Evolutionary conservation across 202 grass and related monocot species (phyloP).

Genomic region (Alloteropsis angusta): DNA sequence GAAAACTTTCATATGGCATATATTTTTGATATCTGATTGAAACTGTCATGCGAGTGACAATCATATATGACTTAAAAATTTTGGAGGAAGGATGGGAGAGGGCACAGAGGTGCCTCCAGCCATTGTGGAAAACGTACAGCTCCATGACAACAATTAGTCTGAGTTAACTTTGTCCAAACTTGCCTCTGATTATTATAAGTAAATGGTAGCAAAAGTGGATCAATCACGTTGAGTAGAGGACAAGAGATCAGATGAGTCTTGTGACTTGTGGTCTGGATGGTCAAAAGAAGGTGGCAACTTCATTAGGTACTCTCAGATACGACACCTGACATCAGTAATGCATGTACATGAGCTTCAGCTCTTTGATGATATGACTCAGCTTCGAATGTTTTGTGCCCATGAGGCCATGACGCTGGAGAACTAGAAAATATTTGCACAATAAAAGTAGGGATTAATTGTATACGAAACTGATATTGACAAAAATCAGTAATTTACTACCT

Average conservation of each 20-base stretch:
- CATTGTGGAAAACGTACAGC: not conserved
- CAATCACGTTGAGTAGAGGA: conserved; percentile 21
- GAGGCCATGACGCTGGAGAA: not conserved
- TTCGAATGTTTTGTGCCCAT: not conserved
- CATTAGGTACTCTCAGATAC: conserved; percentile 23
- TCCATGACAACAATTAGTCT: not conserved
- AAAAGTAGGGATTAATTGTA: not conserved
- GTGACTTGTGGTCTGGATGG: not conserved
- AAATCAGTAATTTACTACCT: not conserved
- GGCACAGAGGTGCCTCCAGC: not conserved
- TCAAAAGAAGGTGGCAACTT: conserved; percentile 44
- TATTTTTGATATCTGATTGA: not conserved
- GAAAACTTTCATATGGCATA: not conserved
- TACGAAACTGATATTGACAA: not conserved
- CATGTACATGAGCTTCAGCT: not conserved
- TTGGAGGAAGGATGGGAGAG: not conserved
- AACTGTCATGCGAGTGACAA: not conserved
- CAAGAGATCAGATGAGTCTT: conserved; percentile 25
- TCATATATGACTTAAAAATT: not conserved
- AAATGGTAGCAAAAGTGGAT: conserved; percentile 14
- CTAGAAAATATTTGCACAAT: not conserved
- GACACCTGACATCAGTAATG: conserved; percentile 6
- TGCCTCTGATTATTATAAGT: conserved; percentile 23
- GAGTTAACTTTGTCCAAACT: not conserved
- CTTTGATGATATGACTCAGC: not conserved